Evolutionary conservation across 345 rosid species (phyloP).

Genomic region (Clausena lansium): DNA sequence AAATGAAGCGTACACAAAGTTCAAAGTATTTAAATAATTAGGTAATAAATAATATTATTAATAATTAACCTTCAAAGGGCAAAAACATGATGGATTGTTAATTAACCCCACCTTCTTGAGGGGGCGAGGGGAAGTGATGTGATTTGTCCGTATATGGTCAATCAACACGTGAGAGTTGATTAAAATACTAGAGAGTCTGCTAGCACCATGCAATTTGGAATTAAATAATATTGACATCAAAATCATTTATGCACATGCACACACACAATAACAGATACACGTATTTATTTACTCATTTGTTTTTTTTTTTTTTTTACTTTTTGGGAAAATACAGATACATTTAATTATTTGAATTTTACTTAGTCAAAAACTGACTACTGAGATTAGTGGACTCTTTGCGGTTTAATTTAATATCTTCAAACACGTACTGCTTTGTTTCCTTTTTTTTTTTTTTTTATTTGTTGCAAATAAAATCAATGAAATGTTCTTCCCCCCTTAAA

Average conservation of each 20-base stretch:
- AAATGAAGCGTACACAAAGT: not conserved
- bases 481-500: too few species aligned
- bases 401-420: not conserved
- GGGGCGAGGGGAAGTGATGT: not conserved
- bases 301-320: too few species aligned
- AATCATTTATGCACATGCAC: not conserved
- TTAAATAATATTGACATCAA: not conserved
- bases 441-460: too few species aligned
- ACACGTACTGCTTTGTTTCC: not conserved
- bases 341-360: not conserved
- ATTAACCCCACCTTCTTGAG: not conserved
- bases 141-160: not conserved
- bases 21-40: not conserved
- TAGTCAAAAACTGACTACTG: not conserved
- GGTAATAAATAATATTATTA: not conserved
- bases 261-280: too few species aligned
- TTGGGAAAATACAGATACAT: not conserved
- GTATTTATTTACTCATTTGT: too few species aligned
- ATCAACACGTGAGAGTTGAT: constrained; percentile 12
- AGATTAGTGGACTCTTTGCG: not conserved
- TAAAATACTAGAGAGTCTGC: not conserved
- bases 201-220: not conserved
- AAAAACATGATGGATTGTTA: not conserved
- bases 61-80: not conserved
- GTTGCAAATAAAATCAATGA: too few species aligned